Evolutionary conservation across 768 basidiomycete genomes (phyloP), one percentile per base, ranked within the genome.

Genomic region (Tephrocybe sp.): DNA sequence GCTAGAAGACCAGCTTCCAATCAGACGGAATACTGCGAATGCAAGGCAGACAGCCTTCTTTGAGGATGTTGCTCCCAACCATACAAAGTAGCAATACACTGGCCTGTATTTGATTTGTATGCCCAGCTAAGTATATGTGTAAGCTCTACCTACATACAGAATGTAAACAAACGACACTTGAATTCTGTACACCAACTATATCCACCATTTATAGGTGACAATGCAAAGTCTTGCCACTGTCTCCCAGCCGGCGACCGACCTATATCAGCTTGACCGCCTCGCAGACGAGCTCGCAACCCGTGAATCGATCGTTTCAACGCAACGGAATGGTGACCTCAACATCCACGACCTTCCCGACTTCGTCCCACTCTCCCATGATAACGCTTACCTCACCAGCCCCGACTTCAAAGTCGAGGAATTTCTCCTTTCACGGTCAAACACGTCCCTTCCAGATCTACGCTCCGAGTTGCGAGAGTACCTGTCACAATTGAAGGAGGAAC

Each of bases 381-480:
- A 96, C 65, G 75, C 84, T 4, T 82, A 86, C 58, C 77, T 98
- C 38, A 79, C 78, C 2, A 77, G 84, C 0, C 73, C 81, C 23
- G 69, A 72, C 1, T 98, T 95, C 69, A 75, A 90, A 59, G 85
- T 91, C 15, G 93, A 98, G 62, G 78, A 79, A 1, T 98, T 98
- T 70, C 81, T 98, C 3, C 80, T 94, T 37, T 91, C 91, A 11
- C 83, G 95, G 40, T 77, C 88, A 24, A 85, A 91, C 59, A 88
- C 88, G 0, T 90, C 93, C 9, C 78, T 97, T 17, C 85, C 88
- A 25, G 96, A 98, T 67, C 75, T 98, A 26, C 86, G 94, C 47
- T 69, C 82, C 3, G 95, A 99, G 65, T 75, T 99, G 18, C 80
- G 93, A 26, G 85, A 92, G 46, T 98, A 98, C 66, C 75, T 93